A percentile compares a stretch with the other conserved stretches of the same genome.
Conservation (phyloP, 108 stramenopile species). For the Nitzschia sp. region DNA sequence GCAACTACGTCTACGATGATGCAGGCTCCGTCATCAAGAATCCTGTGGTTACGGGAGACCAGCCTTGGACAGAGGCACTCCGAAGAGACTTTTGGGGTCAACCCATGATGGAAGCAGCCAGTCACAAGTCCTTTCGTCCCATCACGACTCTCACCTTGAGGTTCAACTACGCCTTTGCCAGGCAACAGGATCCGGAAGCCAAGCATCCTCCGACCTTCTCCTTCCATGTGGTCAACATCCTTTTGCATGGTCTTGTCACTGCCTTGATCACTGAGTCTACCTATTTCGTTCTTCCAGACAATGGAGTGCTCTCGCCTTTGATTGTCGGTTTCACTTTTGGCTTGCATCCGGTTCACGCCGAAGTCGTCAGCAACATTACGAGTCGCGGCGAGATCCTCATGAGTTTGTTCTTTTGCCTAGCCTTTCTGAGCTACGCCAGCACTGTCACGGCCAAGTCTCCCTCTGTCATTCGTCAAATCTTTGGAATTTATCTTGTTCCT, state of each 20-base stretch:
- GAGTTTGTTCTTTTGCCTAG: slow-evolving; percentile 44
- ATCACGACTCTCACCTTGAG: slow-evolving; percentile 50
- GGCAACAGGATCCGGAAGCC: neutral
- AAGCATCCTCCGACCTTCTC: slow-evolving; percentile 26
- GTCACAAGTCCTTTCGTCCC: slow-evolving; percentile 60
- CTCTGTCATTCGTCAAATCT: slow-evolving; percentile 1
- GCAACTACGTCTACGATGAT: slow-evolving; percentile 51
- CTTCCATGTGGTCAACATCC: slow-evolving; percentile 49
- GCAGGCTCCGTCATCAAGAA: slow-evolving; percentile 44
- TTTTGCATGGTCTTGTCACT: slow-evolving; percentile 50
- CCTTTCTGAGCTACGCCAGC: slow-evolving; percentile 46
- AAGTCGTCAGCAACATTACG: slow-evolving; percentile 59
- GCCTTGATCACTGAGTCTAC: slow-evolving; percentile 45
- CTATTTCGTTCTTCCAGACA: slow-evolving; percentile 25
- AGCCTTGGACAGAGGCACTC: slow-evolving; percentile 46
- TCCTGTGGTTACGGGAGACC: slow-evolving; percentile 48
- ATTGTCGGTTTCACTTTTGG: slow-evolving; percentile 50
- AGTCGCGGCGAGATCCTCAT: slow-evolving; percentile 61
- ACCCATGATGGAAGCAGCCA: slow-evolving; percentile 33
- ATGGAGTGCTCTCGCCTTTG: slow-evolving; percentile 27
- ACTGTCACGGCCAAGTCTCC: neutral
- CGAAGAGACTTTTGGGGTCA: slow-evolving; percentile 54
- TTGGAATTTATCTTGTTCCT: slow-evolving; percentile 46
- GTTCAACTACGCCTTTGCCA: slow-evolving; percentile 37
- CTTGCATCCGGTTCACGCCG: slow-evolving; percentile 58